A percentile compares a stretch with the other conserved stretches of the same genome.
Evolutionary conservation across 2,329 filamentous ascomycete species (phyloP).

Genomic region (Emmonsiellopsis sp.): DNA sequence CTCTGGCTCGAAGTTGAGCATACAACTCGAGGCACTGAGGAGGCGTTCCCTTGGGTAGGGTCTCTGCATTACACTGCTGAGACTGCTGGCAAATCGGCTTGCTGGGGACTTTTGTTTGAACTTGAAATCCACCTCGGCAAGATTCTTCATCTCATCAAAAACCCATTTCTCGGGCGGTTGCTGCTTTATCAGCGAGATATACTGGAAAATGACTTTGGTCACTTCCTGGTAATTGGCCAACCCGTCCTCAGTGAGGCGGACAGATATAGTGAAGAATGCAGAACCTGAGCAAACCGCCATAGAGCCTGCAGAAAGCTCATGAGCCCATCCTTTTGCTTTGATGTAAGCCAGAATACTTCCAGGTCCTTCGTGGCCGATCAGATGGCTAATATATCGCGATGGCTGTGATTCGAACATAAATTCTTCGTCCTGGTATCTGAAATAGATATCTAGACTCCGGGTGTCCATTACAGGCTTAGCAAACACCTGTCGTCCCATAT

Average conservation of each 20-base stretch:
- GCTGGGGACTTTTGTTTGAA: conserved; percentile 90
- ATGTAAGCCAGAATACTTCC: conserved; percentile 86
- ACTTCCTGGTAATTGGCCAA: conserved; percentile 75
- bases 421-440: conserved; percentile 81
- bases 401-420: conserved; percentile 70
- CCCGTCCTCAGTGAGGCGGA: conserved; percentile 77
- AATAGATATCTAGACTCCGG: conserved; percentile 67
- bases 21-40: conserved; percentile 66
- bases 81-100: conserved; percentile 76
- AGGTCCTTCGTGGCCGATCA: conserved; percentile 87
- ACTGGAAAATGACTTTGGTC: conserved; percentile 78
- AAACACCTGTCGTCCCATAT: conserved; percentile 65
- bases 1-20: conserved; percentile 73
- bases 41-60: conserved; percentile 79
- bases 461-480: conserved; percentile 89
- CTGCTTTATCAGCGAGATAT: conserved; percentile 77
- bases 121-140: conserved; percentile 89
- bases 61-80: conserved; percentile 85
- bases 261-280: conserved; percentile 68
- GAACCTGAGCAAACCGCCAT: conserved; percentile 71
- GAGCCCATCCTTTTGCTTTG: conserved; percentile 85
- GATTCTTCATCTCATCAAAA: conserved; percentile 79
- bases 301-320: conserved; percentile 68
- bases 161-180: conserved; percentile 83
- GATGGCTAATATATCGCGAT: conserved; percentile 74